Evolutionary conservation across 1,284 basidiomycete genomes (phyloP), one percentile per base, ranked within the genome.

Genomic region (Rhodotorula sp.): DNA sequence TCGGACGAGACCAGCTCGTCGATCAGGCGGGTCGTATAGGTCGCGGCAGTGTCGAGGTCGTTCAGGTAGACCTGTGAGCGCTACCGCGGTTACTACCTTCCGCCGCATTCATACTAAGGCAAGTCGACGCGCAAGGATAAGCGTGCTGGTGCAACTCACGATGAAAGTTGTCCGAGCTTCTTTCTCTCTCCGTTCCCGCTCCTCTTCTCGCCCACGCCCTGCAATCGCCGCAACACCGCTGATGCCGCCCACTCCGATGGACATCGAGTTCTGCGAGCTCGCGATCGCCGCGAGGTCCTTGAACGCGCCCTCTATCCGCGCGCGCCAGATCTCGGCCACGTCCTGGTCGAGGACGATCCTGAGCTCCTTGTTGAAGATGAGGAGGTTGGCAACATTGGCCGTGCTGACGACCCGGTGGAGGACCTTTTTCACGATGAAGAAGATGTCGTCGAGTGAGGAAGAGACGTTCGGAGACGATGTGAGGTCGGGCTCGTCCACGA

Each of bases 351-450:
- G 84, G 29, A 91, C 85, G 14, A 88, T 87, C 62, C 85, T 83
- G 18, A 96, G 82, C 62, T 85, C 86, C 29, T 85, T 84, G 4
- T 88, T 82, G 71, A 88, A 87, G 26, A 82, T 83, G 66, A 85
- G 83, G 3, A 93, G 84, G 3, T 85, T 86, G 4, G 79, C 78
- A 1, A 87, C 75, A 4, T 88, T 89, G 0, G 69, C 64, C 0
- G 89, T 89, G 0, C 88, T 88, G 24, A 95, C 79, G 44, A 92
- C 82, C 17, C 94, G 86, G 24, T 86, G 83, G 7, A 94, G 83
- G 4, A 94, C 88, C 6, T 88, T 84, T 80, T 95, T 96, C 72
- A 96, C 82, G 67, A 97, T 89, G 81, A 95, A 97, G 81, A 97
- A 97, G 3, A 89, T 90, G 77, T 97, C 94, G 79, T 97, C 94